Evolutionary conservation across 345 rosid species (phyloP), one percentile per base, ranked within the genome.

Genomic region (Pistacia integerrima): DNA sequence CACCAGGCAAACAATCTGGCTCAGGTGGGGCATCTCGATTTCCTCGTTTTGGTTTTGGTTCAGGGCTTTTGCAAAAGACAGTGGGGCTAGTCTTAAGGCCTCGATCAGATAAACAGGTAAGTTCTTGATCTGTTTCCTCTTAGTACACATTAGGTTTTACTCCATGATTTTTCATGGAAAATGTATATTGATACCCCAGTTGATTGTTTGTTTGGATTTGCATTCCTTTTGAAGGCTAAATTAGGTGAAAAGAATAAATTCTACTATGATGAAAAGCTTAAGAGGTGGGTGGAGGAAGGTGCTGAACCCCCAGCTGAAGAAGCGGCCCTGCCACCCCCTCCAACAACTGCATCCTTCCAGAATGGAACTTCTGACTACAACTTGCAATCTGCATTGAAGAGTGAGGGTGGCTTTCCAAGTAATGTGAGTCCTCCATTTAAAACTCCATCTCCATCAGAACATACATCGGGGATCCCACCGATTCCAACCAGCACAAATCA

Each of bases 281-380:
- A 94, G 89, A 90, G 94, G 89, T 94, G 99, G 99, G 94, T 94
- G 70, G 98, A 97, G 86, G 97, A 87, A 87, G 99, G 99, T 69
- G 99, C 80, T 60, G 96, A 88, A 73, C 90, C 93, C 57, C 91
- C 96, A 68, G 90, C 97, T 28, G 96, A 92, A 80, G 97, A 91
- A 84, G 78, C 95, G 57, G 89, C 92, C 28, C 74, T 89, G 75
- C 83, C 97, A 48, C 98, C 98, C 72, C 99, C 99, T 77, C 99
- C 99, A 54, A 90, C 90, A 14, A 57, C 83, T n/a, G 69, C 91
- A 60, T 73, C 88, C 61, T 89, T 90, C 81, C 91, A 85, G 84
- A 96, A 87, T 74, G 95, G 95, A 73, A 80, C 74, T 57, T 33
- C 85, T 35, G 90, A 88, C 79, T 90, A 86, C 89, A 93, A 90